These are phyloP conservation scores for Septoria linicola DNA, from an alignment of 2,329 filamentous ascomycete genomes.

Conservation along the genomic window DNA sequence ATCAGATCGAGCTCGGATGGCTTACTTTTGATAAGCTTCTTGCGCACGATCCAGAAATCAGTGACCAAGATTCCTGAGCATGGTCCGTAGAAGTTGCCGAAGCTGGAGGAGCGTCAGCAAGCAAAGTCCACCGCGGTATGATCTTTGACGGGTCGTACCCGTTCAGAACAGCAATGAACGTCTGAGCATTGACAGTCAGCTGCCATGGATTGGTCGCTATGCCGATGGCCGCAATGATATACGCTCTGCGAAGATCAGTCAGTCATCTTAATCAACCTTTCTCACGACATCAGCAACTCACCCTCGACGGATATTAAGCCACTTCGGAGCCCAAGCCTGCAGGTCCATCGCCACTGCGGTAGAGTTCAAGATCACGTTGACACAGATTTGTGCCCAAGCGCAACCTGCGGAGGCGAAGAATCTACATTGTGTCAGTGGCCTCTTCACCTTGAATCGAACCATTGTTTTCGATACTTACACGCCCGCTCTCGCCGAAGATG, in stretches of 20 bases:
- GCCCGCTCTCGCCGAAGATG: slow-evolving; percentile 29
- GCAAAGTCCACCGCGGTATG: background rate
- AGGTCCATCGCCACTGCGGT: slow-evolving; percentile 34
- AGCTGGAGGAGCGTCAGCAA: slow-evolving; percentile 13
- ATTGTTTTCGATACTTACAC: slow-evolving; percentile 16
- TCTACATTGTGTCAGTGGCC: background rate
- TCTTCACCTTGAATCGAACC: background rate
- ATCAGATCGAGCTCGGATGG: background rate
- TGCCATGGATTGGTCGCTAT: slow-evolving; percentile 31
- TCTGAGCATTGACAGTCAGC: slow-evolving; percentile 29
- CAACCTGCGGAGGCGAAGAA: slow-evolving; percentile 36
- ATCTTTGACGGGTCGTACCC: slow-evolving; percentile 1
- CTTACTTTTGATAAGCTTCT: slow-evolving; percentile 24
- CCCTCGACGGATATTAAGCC: slow-evolving; percentile 29
- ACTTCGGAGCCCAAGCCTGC: slow-evolving; percentile 30
- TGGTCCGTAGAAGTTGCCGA: slow-evolving; percentile 34
- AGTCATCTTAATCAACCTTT: background rate
- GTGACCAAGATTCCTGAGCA: slow-evolving; percentile 31
- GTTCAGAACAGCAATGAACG: slow-evolving; percentile 34
- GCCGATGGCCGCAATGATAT: slow-evolving; percentile 31
- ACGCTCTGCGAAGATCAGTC: slow-evolving; percentile 10
- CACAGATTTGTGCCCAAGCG: slow-evolving; percentile 31
- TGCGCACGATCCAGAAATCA: slow-evolving; percentile 34
- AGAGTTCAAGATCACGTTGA: slow-evolving; percentile 33
- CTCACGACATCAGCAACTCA: background rate